phyloP scores from a whole-genome alignment of 495 filamentous ascomycete species.

The Neurospora sp. region DNA sequence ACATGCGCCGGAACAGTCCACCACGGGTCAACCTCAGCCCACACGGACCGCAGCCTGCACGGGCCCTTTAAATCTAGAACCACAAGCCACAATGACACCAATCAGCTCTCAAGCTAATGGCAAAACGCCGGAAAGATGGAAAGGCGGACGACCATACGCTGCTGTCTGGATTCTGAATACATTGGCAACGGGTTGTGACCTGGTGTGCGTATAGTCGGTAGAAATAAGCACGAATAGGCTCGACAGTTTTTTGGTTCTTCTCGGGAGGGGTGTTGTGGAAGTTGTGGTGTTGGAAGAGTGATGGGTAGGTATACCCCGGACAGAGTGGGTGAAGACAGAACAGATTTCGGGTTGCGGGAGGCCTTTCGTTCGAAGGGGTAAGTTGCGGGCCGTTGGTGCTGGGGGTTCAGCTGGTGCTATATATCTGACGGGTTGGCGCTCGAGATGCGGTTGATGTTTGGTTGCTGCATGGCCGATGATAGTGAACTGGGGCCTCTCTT shows the following conservation, averaged over 20 bases:
- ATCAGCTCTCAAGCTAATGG: background rate
- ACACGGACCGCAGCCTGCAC: background rate
- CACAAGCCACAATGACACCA: background rate
- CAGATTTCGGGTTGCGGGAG: background rate
- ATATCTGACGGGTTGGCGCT: background rate
- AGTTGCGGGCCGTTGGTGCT: background rate
- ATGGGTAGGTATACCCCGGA: background rate
- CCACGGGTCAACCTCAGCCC: background rate
- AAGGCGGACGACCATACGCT: background rate
- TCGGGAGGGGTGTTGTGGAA: background rate
- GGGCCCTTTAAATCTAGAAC: background rate
- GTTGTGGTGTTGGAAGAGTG: background rate
- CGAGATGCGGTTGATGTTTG: background rate
- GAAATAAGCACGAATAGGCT: background rate
- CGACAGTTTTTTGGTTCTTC: background rate
- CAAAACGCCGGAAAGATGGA: background rate
- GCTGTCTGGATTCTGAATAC: background rate
- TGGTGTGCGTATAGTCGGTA: background rate
- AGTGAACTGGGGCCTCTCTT: background rate
- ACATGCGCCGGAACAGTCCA: background rate
- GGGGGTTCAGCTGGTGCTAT: background rate
- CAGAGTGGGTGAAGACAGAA: background rate
- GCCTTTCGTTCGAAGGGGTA: background rate
- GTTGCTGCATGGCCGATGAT: background rate
- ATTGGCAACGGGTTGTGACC: background rate